Base-by-base conservation (phyloP, 306 rosid genomes). In the Vigna mungo region DNA sequence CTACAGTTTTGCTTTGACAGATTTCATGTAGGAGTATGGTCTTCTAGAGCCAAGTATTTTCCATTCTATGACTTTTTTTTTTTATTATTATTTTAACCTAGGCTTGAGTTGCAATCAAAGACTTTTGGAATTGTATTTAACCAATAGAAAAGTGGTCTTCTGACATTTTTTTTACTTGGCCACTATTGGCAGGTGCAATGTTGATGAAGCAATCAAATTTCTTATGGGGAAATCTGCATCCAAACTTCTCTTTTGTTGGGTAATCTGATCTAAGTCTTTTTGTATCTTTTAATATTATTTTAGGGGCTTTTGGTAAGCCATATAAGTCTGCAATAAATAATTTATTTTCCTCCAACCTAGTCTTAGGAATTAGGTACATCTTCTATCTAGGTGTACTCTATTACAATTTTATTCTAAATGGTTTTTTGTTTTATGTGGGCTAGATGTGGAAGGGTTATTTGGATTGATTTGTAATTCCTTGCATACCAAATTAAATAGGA, bases 21-120 rank as follows among this genome's bases (percentile, higher is more conserved):
- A 85, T 95, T 95, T 84, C 89, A 80, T 71, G 96, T 95, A 75
- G 97, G 93, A 34, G 83, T 95, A 58, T 95, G 98, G 98, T 90
- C 98, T 72, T 92, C 99, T 72, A 95, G 97, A 89, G 61, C 70
- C 74, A 83, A 85, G 99, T 95, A 95, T 83, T 67, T 75, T 0
- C 84, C 83, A 60, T 46, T 75, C 85, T 44, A 25, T 68, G 63
- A 69, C 68, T 69, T 69, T 80, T 68, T 69, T 43, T 55, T 69
- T 69, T 54, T 73, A n/a, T n/a, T n/a, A n/a, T n/a, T 66, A 47
- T 53, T 65, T 80, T 71, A 53, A 44, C n/a, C 49, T 46, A 25
- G n/a, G 51, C 72, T 59, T 82, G 43, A 78, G 39, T 51, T 65
- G 77, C 76, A 53, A 41, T 73, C 58, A 69, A 41, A 63, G 47